A percentile compares a stretch with the other conserved stretches of the same genome.
Evolutionary conservation across 2,329 filamentous ascomycete species (phyloP).

Genomic region (Lasiodiplodia gonubiensis): DNA sequence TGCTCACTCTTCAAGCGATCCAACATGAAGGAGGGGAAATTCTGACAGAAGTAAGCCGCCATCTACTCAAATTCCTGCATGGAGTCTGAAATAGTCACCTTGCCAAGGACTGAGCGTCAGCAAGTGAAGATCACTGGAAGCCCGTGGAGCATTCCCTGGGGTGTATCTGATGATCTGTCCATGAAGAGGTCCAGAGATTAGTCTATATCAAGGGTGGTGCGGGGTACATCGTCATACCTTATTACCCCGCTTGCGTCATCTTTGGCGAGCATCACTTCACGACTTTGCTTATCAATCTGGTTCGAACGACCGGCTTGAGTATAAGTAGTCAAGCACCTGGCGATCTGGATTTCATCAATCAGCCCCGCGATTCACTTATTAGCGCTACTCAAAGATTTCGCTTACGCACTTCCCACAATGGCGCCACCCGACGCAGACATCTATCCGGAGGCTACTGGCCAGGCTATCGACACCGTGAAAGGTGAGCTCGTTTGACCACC

Average conservation of each 20-base stretch:
- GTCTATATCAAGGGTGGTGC: neutral
- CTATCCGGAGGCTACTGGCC: constrained; percentile 43
- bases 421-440: constrained; percentile 34
- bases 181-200: neutral
- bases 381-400: neutral
- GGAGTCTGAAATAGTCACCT: neutral
- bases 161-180: neutral
- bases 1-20: no score
- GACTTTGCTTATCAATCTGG: constrained; percentile 20
- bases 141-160: neutral
- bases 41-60: neutral
- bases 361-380: neutral
- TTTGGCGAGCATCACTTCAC: constrained; percentile 13
- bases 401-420: neutral
- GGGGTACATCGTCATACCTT: constrained; percentile 8
- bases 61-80: neutral
- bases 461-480: constrained; percentile 40
- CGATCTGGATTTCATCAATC: neutral
- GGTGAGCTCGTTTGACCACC: constrained; percentile 29
- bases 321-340: neutral
- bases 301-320: neutral
- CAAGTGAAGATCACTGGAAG: neutral
- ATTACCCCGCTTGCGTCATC: constrained; percentile 17
- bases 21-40: no score
- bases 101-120: neutral